Conservation (phyloP, 140 eudicot genomes). For the Senecio squalidus region DNA sequence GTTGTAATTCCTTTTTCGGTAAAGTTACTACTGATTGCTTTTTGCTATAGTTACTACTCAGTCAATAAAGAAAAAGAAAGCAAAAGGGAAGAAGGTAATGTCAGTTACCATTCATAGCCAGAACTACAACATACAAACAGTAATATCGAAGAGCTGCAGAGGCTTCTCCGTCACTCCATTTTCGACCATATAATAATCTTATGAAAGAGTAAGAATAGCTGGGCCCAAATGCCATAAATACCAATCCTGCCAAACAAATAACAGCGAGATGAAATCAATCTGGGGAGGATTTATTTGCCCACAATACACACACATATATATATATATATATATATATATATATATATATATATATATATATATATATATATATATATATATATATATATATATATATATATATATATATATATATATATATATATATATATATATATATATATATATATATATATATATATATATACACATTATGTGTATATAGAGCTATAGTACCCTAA, state of each 20-base stretch:
- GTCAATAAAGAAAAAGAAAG: not conserved
- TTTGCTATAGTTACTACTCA: not conserved
- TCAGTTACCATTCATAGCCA: slow-evolving; percentile 83
- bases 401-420: not conserved
- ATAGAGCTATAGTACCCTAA: too few relatives aligned
- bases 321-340: not conserved
- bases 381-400: not conserved
- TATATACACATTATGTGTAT: not conserved
- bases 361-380: too few relatives aligned
- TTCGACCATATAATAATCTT: slow-evolving; percentile 81
- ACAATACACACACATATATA: too few relatives aligned
- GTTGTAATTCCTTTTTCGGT: not conserved
- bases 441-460: not conserved
- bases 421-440: not conserved
- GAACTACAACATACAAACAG: slow-evolving; percentile 62
- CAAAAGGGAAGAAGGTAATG: not conserved
- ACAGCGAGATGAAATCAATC: slow-evolving; percentile 6
- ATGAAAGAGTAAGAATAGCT: slow-evolving; percentile 92
- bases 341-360: not conserved
- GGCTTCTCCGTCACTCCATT: slow-evolving; percentile 99
- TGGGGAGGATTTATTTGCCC: too few relatives aligned
- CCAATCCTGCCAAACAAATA: slow-evolving; percentile 45
- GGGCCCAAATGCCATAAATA: slow-evolving; percentile 93
- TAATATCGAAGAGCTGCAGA: slow-evolving; percentile 73
- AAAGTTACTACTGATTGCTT: not conserved